Percentiles rank a stretch among this genome's conserved stretches.
Evolutionary conservation across 164 flowering plant genomes (phyloP).

Genomic region (Aristolochia californica): DNA sequence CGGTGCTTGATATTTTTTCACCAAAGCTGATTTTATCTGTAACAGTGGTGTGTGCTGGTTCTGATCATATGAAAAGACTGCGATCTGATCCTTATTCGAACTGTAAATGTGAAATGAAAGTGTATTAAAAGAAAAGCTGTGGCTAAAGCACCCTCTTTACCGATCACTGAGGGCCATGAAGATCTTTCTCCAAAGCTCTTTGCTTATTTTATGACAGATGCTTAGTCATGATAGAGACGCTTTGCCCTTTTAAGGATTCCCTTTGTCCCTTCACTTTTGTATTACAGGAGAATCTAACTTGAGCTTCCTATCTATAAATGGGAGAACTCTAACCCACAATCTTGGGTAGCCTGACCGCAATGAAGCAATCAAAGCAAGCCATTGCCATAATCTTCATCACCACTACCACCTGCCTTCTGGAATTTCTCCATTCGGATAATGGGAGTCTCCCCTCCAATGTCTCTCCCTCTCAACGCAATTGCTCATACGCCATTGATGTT

Average conservation of each 20-base stretch:
- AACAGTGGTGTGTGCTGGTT: too few species aligned
- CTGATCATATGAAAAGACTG: too few species aligned
- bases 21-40: too few species aligned
- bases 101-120: too few species aligned
- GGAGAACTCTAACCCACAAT: not conserved
- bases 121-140: not conserved
- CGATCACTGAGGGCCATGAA: not conserved
- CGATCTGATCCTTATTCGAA: too few species aligned
- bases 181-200: too few species aligned
- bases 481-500: constrained; percentile 12
- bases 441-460: not conserved
- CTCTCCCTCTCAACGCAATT: constrained; percentile 2
- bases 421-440: not conserved
- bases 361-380: not conserved
- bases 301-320: not conserved
- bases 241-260: constrained; percentile 1
- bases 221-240: not conserved
- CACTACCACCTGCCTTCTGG: not conserved
- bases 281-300: not conserved
- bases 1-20: too few species aligned
- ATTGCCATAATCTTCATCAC: constrained; percentile 1
- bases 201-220: too few species aligned
- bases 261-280: not conserved
- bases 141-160: not conserved
- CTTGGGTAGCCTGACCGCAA: not conserved